phyloP scores from a whole-genome alignment of 23 red algal species.

The Gracilaria caudata region DNA sequence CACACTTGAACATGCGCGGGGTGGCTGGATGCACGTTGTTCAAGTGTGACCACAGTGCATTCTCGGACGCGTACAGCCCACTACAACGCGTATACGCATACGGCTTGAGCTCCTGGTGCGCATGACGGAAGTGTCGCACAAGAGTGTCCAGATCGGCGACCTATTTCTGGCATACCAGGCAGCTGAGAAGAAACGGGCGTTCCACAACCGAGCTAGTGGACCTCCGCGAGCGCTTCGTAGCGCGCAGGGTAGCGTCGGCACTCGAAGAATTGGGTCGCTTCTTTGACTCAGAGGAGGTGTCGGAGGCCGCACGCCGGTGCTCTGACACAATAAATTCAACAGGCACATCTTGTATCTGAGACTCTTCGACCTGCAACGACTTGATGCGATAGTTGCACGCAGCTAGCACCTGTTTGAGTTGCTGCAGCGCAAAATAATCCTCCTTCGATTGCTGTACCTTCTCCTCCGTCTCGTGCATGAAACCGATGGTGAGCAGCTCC shows the following conservation, averaged over 20 bases:
- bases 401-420: constrained; percentile 33
- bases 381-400: constrained; percentile 36
- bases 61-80: constrained; percentile 53
- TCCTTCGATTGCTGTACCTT: constrained; percentile 15
- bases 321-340: constrained; percentile 43
- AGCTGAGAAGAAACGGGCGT: neutral
- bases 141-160: constrained; percentile 53
- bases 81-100: constrained; percentile 50
- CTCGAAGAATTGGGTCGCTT: neutral
- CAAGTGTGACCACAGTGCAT: constrained; percentile 53
- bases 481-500: constrained; percentile 34
- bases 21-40: constrained; percentile 52
- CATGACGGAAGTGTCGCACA: constrained; percentile 65
- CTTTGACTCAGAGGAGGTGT: neutral
- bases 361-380: constrained; percentile 26
- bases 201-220: neutral
- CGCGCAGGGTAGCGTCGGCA: neutral
- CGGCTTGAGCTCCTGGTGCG: constrained; percentile 59
- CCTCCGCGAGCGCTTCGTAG: constrained; percentile 19
- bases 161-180: constrained; percentile 36
- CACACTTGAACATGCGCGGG: constrained; percentile 46
- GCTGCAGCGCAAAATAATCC: constrained; percentile 9
- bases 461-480: constrained; percentile 46
- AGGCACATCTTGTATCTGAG: neutral
- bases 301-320: neutral